phyloP scores from a whole-genome alignment of 371 early-diverging fungal genomes.

The Mortierella sp. region DNA sequence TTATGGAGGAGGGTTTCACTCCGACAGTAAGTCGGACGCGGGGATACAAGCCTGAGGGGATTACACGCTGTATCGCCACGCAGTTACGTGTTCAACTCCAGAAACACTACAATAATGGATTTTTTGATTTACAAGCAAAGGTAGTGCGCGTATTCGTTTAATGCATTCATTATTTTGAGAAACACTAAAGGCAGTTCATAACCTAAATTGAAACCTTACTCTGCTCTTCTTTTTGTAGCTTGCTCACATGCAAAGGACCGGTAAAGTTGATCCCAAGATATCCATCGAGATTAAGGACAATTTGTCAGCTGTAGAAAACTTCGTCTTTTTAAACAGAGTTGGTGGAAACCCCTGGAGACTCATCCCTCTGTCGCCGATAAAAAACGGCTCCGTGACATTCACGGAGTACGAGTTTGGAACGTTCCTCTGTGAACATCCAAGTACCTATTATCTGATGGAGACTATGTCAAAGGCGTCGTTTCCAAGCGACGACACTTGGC shows the following conservation, averaged over 20 bases:
- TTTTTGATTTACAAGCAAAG: not conserved
- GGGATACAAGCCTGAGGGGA: no score
- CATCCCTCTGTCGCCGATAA: constrained; percentile 10
- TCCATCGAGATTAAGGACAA: not conserved
- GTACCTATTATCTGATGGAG: constrained; percentile 4
- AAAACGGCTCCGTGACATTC: constrained; percentile 18
- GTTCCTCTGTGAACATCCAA: constrained; percentile 1
- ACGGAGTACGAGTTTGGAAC: constrained; percentile 9
- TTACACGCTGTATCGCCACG: no score
- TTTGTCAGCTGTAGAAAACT: constrained; percentile 5
- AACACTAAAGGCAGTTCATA: not conserved
- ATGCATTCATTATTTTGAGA: no score
- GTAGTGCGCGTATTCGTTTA: not conserved
- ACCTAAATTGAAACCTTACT: not conserved
- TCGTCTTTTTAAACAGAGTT: constrained; percentile 3
- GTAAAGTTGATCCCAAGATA: not conserved
- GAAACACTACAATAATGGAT: no score
- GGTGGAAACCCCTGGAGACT: constrained; percentile 6
- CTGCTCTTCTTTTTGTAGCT: constrained; percentile 4
- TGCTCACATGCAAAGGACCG: constrained; percentile 7
- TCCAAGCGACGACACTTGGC: constrained; percentile 5
- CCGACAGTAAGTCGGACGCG: no score
- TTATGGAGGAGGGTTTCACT: no score
- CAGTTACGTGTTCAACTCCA: no score
- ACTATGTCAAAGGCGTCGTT: not conserved